Evolutionary conservation across 352 stramenopile genomes (phyloP), one percentile per base, ranked within the genome.

Genomic region (Globisporangium acanthophoron): DNA sequence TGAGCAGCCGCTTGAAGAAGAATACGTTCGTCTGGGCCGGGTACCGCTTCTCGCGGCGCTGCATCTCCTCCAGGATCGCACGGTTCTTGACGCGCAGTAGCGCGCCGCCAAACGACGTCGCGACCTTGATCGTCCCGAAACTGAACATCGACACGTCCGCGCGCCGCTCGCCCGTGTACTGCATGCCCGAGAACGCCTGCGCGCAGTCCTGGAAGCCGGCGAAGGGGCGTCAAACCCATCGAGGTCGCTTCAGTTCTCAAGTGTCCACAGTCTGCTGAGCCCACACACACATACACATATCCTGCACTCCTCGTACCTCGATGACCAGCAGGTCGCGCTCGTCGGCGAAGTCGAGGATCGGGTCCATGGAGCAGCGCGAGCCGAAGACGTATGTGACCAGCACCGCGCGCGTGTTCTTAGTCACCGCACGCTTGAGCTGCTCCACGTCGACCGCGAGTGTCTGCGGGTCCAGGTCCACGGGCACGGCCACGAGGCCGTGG

Each of bases 101-200:
- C 0, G 71, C 82, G 13, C 82, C 80, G 31, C 85, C 85, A 48
- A 94, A 92, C 2, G 85, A 87, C 24, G 85, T 94, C 1, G 84
- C 76, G 3, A 79, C 92, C 61, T 94, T 94, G 67, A 94, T 94
- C 31, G 85, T 90, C 27, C 85, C 85, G 73, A 94, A 94, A 63
- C 85, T 94, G 65, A 92, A 94, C 74, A 94, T 85, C 45, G 82
- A 88, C 40, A 91, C 80, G 55, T 92, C 85, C 1, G 66, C 80
- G 20, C 68, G 65, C 8, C 55, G 64, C 15, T 92, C 77, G 27
- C 82, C 85, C 40, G 68, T 89, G 62, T 89, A 92, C 60, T 67
- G 61, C 43, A 73, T 67, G 3, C 85, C 83, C 21, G 73, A 65
- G 49, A 91, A 94, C 3, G 79, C 79, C 51, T 94, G 81, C 5